Evolutionary conservation across 192 early-diverging fungal genomes (phyloP), one percentile per base, ranked within the genome.

Genomic region (Coemansia sp.): DNA sequence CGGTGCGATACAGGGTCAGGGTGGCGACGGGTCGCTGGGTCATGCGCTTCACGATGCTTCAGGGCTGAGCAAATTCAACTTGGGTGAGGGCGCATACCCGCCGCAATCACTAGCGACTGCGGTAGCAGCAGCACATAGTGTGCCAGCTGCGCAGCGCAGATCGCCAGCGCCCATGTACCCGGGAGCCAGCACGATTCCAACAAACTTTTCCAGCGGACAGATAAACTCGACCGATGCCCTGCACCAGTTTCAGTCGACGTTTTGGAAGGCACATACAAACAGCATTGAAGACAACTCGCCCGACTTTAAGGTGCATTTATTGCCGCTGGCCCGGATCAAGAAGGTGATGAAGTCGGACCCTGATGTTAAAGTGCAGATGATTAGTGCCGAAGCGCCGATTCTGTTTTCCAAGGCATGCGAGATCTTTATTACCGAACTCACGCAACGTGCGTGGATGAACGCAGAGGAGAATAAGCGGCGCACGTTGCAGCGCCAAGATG

Each of bases 321-420:
- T 98, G 56, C 96, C 96, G 20, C 73, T 98, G 42, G 96, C 96
- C 23, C 77, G 96, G 24, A 96, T 97, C 68, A 98, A 98, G 68
- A 96, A 96, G 70, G 93, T 98, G 36, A 98, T 98, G 96, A 98
- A 98, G 83, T 88, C 89, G 11, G 96, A 98, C 66, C 90, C 94
- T 37, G 93, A 98, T 70, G 94, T 93, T 21, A 95, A 95, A 83
- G 89, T 89, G 79, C 61, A 86, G 74, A 90, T 86, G 87, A 88
- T 88, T 37, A 83, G 83, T 51, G 86, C 84, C 7, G 87, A 98
- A 75, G 94, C 91, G 48, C 94, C 94, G 6, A 89, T 96, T 59
- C 71, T 98, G 42, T 98, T 98, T 82, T 89, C 93, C 14, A 95
- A 95, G 83, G 95, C 92, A 4, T 98, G 96, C 74, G 94, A 98